Evolutionary conservation across 768 basidiomycete genomes (phyloP).

Genomic region (Mycena haematopus): DNA sequence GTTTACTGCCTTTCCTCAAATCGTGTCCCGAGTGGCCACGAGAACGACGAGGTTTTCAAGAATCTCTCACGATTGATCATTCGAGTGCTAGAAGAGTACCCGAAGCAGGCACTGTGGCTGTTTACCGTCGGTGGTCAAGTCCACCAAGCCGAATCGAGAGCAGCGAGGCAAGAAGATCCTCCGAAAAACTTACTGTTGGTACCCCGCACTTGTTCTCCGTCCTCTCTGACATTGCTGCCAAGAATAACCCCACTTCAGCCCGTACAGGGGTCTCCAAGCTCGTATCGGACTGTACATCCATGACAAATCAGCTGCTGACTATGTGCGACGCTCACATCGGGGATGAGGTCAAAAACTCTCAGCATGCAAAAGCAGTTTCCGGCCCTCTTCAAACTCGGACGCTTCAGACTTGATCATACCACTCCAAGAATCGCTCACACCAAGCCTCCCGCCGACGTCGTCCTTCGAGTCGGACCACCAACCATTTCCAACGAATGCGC

Average conservation of each 20-base stretch:
- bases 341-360: conserved; percentile 42
- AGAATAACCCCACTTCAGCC: conserved; percentile 56
- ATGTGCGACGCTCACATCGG: conserved; percentile 65
- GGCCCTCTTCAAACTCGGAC: conserved; percentile 60
- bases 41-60: conserved; percentile 62
- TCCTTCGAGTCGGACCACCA: conserved; percentile 65
- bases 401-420: conserved; percentile 83
- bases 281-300: conserved; percentile 58
- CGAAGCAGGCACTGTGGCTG: conserved; percentile 92
- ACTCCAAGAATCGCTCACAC: conserved; percentile 90
- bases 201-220: background rate
- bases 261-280: conserved; percentile 52
- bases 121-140: conserved; percentile 89
- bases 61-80: conserved; percentile 71
- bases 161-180: conserved; percentile 65
- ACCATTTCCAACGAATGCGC: conserved; percentile 80
- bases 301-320: conserved; percentile 73
- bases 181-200: conserved; percentile 62
- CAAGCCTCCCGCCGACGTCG: conserved; percentile 81
- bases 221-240: background rate
- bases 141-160: conserved; percentile 68
- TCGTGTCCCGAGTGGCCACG: conserved; percentile 93
- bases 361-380: conserved; percentile 65
- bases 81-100: conserved; percentile 79
- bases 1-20: conserved; percentile 96